Evolutionary conservation across 495 filamentous ascomycete species (phyloP), one percentile per base, ranked within the genome.

Genomic region (Cercophora scortea): DNA sequence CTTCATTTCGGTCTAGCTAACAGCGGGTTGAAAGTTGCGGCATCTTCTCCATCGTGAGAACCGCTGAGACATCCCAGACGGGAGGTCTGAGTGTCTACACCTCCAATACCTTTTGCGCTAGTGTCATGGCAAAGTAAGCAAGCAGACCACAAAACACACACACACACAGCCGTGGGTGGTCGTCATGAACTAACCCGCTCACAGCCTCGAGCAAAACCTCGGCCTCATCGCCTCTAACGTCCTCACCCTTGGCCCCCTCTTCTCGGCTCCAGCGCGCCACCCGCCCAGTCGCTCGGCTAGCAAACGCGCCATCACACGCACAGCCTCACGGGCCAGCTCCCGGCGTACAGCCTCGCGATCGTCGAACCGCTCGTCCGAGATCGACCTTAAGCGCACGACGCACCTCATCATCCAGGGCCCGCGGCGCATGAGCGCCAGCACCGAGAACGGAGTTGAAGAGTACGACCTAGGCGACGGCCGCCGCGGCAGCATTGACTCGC

Each of bases 171-270:
- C 5, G 25, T 25, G 25, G 25, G 25, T 25, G 25, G 25, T 25
- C 25, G 25, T 25, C 25, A 5, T 25, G 5, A 25, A 25, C 25
- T 25, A 25, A 25, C 25, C 25, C 25, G 25, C 5, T 25, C 25
- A 25, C 43, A 65, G 60, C 32, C 61, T 71, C 11, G 62, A 68
- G 46, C 65, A 69, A 52, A 71, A 69, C 59, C 33, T 69, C 12
- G 63, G 63, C 45, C 61, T 71, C 38, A 53, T 68, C n/a, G 57
- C 65, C 32, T 57, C 68, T 12, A 71, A 71, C 45, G 56, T 64
- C 41, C 58, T 71, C 0, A 59, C 61, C 12, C 43, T 71, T 12
- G 60, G 64, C 3, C 59, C 66, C 4, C 63, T 71, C 19, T 68
- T 66, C 55, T 65, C 63, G 41, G 45, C 48, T 18, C 42, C 32